These are phyloP conservation scores for Raddia distichophylla DNA, from an alignment of 176 grass and related monocot species.

Conservation along the genomic window DNA sequence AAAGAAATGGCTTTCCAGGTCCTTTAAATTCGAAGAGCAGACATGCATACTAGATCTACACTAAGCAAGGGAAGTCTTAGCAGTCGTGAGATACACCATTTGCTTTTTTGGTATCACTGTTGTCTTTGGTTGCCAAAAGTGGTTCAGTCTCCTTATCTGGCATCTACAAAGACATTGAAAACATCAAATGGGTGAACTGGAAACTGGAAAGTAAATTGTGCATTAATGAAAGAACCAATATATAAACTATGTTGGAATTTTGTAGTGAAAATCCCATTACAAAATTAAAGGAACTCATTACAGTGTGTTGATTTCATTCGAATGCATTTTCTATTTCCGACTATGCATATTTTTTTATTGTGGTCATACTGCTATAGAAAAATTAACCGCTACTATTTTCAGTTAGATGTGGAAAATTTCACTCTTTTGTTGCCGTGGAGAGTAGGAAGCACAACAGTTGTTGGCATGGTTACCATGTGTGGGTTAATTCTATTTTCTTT, in stretches of 20 bases:
- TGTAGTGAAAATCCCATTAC: not conserved
- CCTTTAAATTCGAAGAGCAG: constrained; percentile 51
- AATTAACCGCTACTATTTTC: not conserved
- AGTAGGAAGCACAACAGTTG: constrained; percentile 17
- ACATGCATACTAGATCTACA: constrained; percentile 52
- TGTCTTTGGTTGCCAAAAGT: constrained; percentile 79
- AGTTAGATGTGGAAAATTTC: constrained; percentile 12
- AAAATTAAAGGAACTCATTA: constrained; percentile 5
- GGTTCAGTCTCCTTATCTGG: constrained; percentile 81
- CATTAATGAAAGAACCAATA: constrained; percentile 13
- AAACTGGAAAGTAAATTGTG: constrained; percentile 19
- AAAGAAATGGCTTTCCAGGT: constrained; percentile 68
- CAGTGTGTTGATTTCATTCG: constrained; percentile 9
- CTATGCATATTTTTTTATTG: not conserved
- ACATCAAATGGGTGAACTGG: constrained; percentile 33
- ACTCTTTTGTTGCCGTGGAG: constrained; percentile 24
- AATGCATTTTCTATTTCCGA: constrained; percentile 13
- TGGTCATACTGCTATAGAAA: not conserved
- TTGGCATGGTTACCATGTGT: not conserved
- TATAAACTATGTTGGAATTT: constrained; percentile 14
- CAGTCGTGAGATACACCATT: constrained; percentile 73
- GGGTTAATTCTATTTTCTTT: not conserved
- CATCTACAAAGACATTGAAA: constrained; percentile 56
- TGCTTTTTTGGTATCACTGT: constrained; percentile 70
- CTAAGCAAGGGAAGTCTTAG: constrained; percentile 59